Evolutionary conservation across 805 yeast genomes (phyloP).

Genomic region (Metschnikowia aberdeeniae): DNA sequence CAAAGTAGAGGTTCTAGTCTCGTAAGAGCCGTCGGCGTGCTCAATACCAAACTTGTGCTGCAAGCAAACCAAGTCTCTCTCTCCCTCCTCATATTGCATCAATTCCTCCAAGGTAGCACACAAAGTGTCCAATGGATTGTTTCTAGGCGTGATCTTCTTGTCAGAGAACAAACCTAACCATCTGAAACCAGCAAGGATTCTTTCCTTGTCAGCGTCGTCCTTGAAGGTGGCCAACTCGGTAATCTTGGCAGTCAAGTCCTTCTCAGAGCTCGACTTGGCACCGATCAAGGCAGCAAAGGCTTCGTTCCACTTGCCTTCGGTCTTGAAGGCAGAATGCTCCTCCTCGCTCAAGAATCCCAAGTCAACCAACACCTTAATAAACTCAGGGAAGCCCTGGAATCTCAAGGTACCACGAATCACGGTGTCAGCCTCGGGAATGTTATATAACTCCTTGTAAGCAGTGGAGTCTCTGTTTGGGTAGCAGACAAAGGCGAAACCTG

Average conservation of each 20-base stretch:
- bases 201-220: constrained; percentile 73
- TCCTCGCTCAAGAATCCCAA: constrained; percentile 87
- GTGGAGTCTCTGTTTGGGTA: constrained; percentile 99
- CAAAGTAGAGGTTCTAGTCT: constrained; percentile 91
- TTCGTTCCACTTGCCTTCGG: constrained; percentile 76
- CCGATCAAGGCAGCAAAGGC: constrained; percentile 76
- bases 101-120: constrained; percentile 93
- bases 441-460: constrained; percentile 83
- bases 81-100: constrained; percentile 95
- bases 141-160: constrained; percentile 75
- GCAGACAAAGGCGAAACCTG: constrained; percentile 90
- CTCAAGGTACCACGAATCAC: constrained; percentile 96
- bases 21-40: constrained; percentile 89
- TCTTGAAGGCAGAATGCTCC: constrained; percentile 53
- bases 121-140: constrained; percentile 90
- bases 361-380: constrained; percentile 91
- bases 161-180: constrained; percentile 94
- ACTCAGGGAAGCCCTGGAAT: constrained; percentile 98
- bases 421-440: constrained; percentile 96
- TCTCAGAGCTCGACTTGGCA: constrained; percentile 63
- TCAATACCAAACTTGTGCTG: constrained; percentile 98
- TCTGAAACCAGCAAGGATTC: constrained; percentile 81
- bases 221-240: constrained; percentile 76
- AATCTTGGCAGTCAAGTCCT: constrained; percentile 73
- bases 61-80: constrained; percentile 90